Base-by-base conservation (phyloP, 2,329 filamentous ascomycete species). In the Huntiella abstrusa region DNA sequence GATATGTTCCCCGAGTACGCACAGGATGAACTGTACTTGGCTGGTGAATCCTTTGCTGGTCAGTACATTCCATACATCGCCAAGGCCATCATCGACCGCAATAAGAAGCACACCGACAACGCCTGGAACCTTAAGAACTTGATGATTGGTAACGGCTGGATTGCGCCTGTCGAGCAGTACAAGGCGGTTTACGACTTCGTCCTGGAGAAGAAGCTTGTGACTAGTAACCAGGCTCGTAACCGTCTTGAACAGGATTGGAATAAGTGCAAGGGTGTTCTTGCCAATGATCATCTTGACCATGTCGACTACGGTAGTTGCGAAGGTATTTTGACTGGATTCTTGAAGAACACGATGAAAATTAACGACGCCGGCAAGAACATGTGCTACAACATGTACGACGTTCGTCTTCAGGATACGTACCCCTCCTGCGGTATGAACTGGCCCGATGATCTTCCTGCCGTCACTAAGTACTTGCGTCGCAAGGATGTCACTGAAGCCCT, bases 11-110 rank as follows among this genome's bases (percentile, higher is more conserved):
- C 91, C 1, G 82, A 98, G 56, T 94, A 93, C 60, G 78, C 84
- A 55, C 69, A 75, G 45, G 88, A 96, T 58, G 91, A 98, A 87
- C 65, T 98, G 15, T 98, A 95, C 61, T 71, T 98, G 53, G 83
- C 88, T 1, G 91, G 92, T 54, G 91, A 99, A 65, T 98, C 51
- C 0, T 98, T 87, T 59, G 91, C 91, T 4, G 91, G 91, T 39
- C 91, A 96, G 59, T 80, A 96, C 62, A 96, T 98, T 51, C 91
- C 91, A 1, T 94, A 98, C 60, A 91, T 99, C 53, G 83, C 87
- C n/a, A 79, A 80, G 57, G 82, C 82, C 15, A 93, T 98, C 47
- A 68, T 95, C 49, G 78, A 86, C 41, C 83, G 85, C 51, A 98
- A 98, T 65, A 80, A 81, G 56, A 65, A 66, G n/a, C 60, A 62